Evolutionary conservation across 176 grass and related monocot species (phyloP).

Genomic region (sorghum (Sorghum bicolor)): Sorghum_bicolor_NCBIv3 NC_012870.2:79535001-79535500

Average conservation of each 20-base stretch:
- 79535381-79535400: not conserved
- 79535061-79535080: not conserved
- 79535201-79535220: not conserved
- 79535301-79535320: not conserved
- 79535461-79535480: not conserved
- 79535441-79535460: not conserved
- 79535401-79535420: not conserved
- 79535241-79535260: not conserved
- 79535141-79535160: not conserved
- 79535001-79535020: constrained; percentile 1
- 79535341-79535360: not conserved
- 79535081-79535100: not conserved
- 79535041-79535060: not conserved
- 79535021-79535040: not conserved
- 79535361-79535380: not conserved
- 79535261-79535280: not conserved
- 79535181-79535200: not conserved
- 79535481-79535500: not conserved
- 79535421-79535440: not conserved
- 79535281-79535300: not conserved
- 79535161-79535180: not conserved
- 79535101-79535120: not conserved
- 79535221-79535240: not conserved
- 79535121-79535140: not conserved
- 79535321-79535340: not conserved